These are phyloP conservation scores for Ampelomyces quisqualis DNA, from an alignment of 2,329 filamentous ascomycete genomes.

Conservation along the genomic window DNA sequence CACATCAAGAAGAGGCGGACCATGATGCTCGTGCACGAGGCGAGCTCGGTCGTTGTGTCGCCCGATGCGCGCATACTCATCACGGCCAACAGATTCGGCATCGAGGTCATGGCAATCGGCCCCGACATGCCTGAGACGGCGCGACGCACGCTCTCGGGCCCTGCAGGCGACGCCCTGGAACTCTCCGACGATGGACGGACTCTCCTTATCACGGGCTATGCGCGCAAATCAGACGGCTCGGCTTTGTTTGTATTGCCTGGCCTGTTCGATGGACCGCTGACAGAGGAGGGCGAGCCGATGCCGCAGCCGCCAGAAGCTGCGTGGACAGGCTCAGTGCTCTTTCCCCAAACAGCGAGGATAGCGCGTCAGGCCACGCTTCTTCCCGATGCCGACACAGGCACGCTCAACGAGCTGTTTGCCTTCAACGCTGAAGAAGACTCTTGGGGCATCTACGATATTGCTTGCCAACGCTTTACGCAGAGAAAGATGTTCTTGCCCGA, in stretches of 20 bases:
- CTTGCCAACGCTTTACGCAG: slow-evolving; percentile 42
- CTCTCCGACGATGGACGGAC: slow-evolving; percentile 46
- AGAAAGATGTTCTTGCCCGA: slow-evolving; percentile 44
- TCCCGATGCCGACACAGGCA: slow-evolving; percentile 42
- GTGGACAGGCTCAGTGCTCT: slow-evolving; percentile 46
- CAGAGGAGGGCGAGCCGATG: slow-evolving; percentile 44
- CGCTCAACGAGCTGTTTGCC: slow-evolving; percentile 45
- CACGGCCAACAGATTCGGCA: slow-evolving; percentile 82
- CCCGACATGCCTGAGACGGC: slow-evolving; percentile 53
- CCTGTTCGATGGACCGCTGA: slow-evolving; percentile 43
- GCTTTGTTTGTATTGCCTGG: slow-evolving; percentile 44
- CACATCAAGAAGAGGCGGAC: slow-evolving; percentile 69
- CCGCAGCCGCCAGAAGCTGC: slow-evolving; percentile 39
- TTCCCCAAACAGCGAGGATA: slow-evolving; percentile 43
- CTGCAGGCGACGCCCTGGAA: slow-evolving; percentile 40
- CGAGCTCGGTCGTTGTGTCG: slow-evolving; percentile 75
- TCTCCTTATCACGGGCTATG: slow-evolving; percentile 43
- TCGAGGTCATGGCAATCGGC: slow-evolving; percentile 78
- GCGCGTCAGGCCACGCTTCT: slow-evolving; percentile 44
- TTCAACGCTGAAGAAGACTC: slow-evolving; percentile 45
- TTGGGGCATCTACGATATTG: slow-evolving; percentile 46
- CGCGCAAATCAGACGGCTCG: slow-evolving; percentile 38
- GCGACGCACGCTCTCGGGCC: slow-evolving; percentile 40
- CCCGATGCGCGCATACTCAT: slow-evolving; percentile 80
- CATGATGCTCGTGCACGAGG: slow-evolving; percentile 74